phyloP scores from a whole-genome alignment of 768 basidiomycete genomes.

The Boletus tylopilopsis region DNA sequence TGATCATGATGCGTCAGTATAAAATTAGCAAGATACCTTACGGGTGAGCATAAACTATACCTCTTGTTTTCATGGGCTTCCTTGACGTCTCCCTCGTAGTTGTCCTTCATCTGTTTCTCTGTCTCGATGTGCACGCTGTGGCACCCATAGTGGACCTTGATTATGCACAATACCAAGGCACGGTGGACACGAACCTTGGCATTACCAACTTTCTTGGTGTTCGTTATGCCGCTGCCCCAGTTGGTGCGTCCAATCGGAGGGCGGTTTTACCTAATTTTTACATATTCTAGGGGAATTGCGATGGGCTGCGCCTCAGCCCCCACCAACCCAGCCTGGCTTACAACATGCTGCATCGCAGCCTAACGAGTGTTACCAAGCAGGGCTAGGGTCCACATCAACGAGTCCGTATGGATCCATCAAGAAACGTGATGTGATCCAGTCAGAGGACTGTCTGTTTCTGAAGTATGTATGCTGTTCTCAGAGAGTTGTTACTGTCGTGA shows the following conservation, averaged over 20 bases:
- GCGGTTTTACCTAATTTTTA: background rate
- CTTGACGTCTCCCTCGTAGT: background rate
- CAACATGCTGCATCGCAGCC: conserved; percentile 28
- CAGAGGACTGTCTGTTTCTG: conserved; percentile 33
- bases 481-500: background rate
- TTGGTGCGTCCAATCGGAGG: conserved; percentile 12
- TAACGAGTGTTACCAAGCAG: conserved; percentile 30
- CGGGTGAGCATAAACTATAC: no score
- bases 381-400: conserved; percentile 26
- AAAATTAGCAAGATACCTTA: background rate
- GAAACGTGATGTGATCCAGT: conserved; percentile 14
- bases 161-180: conserved; percentile 27
- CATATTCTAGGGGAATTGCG: conserved; percentile 19
- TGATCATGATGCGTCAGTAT: no score
- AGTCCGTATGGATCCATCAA: conserved; percentile 16
- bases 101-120: conserved; percentile 4
- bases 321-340: conserved; percentile 15
- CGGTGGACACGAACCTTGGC: conserved; percentile 10
- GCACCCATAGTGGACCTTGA: conserved; percentile 21
- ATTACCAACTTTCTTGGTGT: conserved; percentile 28
- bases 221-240: conserved; percentile 25
- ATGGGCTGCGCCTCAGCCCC: conserved; percentile 29
- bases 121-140: conserved; percentile 1
- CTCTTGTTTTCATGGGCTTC: background rate
- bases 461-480: conserved; percentile 16